Evolutionary conservation across 768 basidiomycete genomes (phyloP), one percentile per base, ranked within the genome.

Genomic region (Gloeostereum incarnatum): DNA sequence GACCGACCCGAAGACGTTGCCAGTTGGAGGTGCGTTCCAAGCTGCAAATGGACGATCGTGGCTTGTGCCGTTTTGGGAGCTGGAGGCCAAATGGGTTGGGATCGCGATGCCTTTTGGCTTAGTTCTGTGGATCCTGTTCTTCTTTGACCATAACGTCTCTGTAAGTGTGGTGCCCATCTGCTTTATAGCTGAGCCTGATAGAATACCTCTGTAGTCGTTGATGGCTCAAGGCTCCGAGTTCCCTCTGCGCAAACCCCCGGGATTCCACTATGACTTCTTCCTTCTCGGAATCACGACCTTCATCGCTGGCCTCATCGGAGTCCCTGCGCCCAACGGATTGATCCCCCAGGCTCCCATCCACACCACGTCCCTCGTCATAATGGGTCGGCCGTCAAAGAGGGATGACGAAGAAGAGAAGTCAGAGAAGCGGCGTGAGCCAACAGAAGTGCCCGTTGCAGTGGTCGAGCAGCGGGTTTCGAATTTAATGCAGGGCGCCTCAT

Each of bases 391-490:
- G 8, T 27, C 40, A 1, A 66, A 66, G 46, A 59, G 57, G n/a
- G 52, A 51, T 19, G 59, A 61, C 19, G 62, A 66, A 23, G 56
- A 60, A 20, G 34, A 36, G 40, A 21, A 45, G 24, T 16, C 36
- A n/a, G 31, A 57, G 49, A 26, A 45, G 49, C 11, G 55, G 53
- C 42, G 48, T 59, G 31, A 53, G 56, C 6, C 50, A 35, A 18
- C 46, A 35, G 78, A 82, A 50, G 65, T 76, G 0, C 80, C 83
- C 1, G 46, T 86, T 6, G 73, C 73, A 0, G 85, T 96, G 1
- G 85, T 96, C 3, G 92, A 97, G 54, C 92, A 96, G 58, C 71
- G 92, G n/a, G 77, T 89, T 7, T 93, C 89, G 6, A 93, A 96
- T 53, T 68, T 96, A 14, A 81, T 78, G 0, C 86, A 96, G 56